Base-by-base conservation (phyloP, 2,329 filamentous ascomycete species). In the Thielaviopsis ethacetica region DNA sequence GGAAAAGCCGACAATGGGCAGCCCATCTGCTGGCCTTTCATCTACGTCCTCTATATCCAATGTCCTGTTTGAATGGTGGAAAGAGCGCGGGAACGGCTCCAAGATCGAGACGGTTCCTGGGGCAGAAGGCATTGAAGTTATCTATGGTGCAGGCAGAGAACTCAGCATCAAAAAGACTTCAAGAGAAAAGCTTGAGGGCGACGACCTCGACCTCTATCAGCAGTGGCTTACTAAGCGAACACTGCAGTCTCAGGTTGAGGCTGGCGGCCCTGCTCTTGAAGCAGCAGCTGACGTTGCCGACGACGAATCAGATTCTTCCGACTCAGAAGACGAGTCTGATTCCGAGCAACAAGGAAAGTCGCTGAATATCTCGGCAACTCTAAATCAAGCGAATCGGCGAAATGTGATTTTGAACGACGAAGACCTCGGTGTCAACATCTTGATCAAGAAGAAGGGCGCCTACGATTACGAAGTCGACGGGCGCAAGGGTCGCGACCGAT, bases 391-490 rank as follows among this genome's bases (percentile, higher is more conserved):
- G 9, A 85, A 84, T 63, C 83, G 89, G 62, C 91, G 89, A 68
- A 95, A 95, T 69, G 80, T 91, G 24, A 88, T 87, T 0, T 75
- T 95, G 47, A 91, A 83, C 57, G 91, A 96, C 64, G 88, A 91
- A 63, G 93, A 97, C 65, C 76, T 97, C 2, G 93, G 93, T 19
- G 83, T 97, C 64, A 96, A 94, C 64, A 82, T 98, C 54, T 76
- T 98, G 10, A 78, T 97, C 49, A 88, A 93, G 65, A 85, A 87
- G 64, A 94, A 91, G 68, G 87, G 85, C 15, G 83, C 94, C n/a
- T 88, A 93, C 68, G 93, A 98, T 70, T 98, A 88, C 65, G 89
- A 96, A 67, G 86, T 96, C 1, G 80, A 89, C 49, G 87, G 86
- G 41, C 96, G 95, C 70, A 94, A 88, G 68, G 93, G 93, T 2